A percentile compares a stretch with the other conserved stretches of the same genome.
Evolutionary conservation across 2,329 filamentous ascomycete species (phyloP).

Genomic region (Trichoderma afroharzianum): DNA sequence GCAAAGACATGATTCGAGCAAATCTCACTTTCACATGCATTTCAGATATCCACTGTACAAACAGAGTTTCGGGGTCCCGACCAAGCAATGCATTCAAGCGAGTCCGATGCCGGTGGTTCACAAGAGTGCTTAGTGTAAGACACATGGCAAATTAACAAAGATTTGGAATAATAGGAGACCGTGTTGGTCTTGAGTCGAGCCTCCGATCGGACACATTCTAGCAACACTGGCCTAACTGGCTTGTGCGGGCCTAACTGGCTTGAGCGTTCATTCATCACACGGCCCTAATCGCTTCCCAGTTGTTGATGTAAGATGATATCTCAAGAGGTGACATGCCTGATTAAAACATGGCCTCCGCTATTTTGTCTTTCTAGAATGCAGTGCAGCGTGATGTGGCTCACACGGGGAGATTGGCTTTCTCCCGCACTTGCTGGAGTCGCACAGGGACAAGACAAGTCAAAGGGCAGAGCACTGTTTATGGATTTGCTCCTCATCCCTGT

Average conservation of each 20-base stretch:
- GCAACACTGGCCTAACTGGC: not conserved
- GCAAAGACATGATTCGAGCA: not conserved
- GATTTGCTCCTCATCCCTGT: not conserved
- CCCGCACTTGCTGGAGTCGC: not conserved
- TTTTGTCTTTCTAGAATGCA: not conserved
- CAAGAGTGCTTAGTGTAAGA: not conserved
- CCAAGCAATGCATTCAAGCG: not conserved
- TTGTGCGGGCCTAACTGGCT: too few relatives aligned
- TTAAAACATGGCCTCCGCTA: too few relatives aligned
- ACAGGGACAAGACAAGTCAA: not conserved
- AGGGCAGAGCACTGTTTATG: not conserved
- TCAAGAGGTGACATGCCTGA: not conserved
- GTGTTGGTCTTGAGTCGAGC: not conserved
- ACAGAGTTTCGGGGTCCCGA: not conserved
- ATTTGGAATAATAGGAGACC: not conserved
- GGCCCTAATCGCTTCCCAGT: not conserved
- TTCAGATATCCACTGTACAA: not conserved
- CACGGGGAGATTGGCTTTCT: not conserved
- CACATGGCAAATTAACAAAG: not conserved
- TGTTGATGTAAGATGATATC: not conserved
- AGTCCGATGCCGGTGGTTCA: not conserved
- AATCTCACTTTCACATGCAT: constrained; percentile 1
- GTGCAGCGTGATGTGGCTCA: not conserved
- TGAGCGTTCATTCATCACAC: not conserved
- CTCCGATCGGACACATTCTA: not conserved